Evolutionary conservation across 495 filamentous ascomycete genomes (phyloP), one percentile per base, ranked within the genome.

Genomic region (Aspergillus saccharolyticus): DNA sequence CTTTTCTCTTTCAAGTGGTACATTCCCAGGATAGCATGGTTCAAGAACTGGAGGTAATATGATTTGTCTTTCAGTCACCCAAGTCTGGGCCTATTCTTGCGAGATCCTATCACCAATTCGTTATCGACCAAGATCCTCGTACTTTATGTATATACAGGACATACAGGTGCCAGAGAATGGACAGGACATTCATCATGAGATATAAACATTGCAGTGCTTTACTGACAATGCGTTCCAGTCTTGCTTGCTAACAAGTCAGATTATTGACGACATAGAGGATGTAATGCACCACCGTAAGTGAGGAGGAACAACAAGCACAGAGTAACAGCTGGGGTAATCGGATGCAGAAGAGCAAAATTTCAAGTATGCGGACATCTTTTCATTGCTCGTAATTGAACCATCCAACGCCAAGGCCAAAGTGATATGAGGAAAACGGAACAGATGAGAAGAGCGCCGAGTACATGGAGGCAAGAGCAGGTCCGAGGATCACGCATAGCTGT

Each of bases 381-480:
- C 61, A 57, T 63, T 55, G 57, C 61, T 63, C 61, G 24, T 63
- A 43, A 63, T 50, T 21, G 57, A 54, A 39, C 47, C 54, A 22
- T 52, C 54, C 54, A 57, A 59, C 54, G 56, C 54, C 57, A 30
- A 42, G 49, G 53, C 28, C 39, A 63, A 47, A 47, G 7, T 44
- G 24, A 42, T 18, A 20, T 16, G 33, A 48, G 50, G 39, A 43
- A 53, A 48, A 39, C 17, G n/a, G 7, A 43, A 57, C 7, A 46
- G 53, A 43, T 25, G 42, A 10, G 50, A 50, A 25, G 18, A 43
- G 14, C 14, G 10, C 24, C 22, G 21, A 52, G 39, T 18, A 19
- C 19, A 30, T 21, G 18, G 42, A 18, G 17, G 9, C 10, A 22
- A 45, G 25, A n/a, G 54, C 30, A 50, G 6, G 9, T 8, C 28